phyloP scores from a whole-genome alignment of 2,329 filamentous ascomycete species.

The Ophiocordyceps australis region DNA sequence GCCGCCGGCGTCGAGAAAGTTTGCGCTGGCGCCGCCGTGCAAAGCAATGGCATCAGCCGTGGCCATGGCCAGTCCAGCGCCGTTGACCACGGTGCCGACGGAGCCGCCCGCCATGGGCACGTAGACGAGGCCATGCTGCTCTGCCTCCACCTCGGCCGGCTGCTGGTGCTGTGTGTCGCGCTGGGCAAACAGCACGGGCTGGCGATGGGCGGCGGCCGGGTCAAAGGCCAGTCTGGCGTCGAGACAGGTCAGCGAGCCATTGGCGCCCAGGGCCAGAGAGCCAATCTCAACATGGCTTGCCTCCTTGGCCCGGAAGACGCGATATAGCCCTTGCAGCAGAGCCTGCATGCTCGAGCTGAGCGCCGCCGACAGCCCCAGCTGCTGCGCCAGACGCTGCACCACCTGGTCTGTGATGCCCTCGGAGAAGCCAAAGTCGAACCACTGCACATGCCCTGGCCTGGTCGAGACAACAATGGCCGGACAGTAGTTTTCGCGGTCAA shows the following conservation, averaged over 20 bases:
- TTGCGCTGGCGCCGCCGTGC: slow-evolving; percentile 51
- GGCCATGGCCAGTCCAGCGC: slow-evolving; percentile 81
- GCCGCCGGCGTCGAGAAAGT: slow-evolving; percentile 81
- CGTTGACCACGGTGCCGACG: slow-evolving; percentile 75
- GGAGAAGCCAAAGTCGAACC: slow-evolving; percentile 9
- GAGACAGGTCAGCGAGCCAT: slow-evolving; percentile 12
- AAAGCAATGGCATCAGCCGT: slow-evolving; percentile 63
- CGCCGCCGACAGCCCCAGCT: not conserved
- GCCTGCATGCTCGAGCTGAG: slow-evolving; percentile 4
- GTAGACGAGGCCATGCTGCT: slow-evolving; percentile 59
- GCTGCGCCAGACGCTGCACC: slow-evolving; percentile 3
- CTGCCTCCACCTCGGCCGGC: slow-evolving; percentile 16
- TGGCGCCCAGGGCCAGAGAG: slow-evolving; percentile 11
- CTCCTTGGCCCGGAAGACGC: slow-evolving; percentile 25
- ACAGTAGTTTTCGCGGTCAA: slow-evolving; percentile 20
- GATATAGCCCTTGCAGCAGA: slow-evolving; percentile 8
- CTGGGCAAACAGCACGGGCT: slow-evolving; percentile 17
- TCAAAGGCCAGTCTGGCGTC: slow-evolving; percentile 27
- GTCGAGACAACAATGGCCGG: slow-evolving; percentile 18
- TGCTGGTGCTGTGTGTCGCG: slow-evolving; percentile 16
- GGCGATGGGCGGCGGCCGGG: slow-evolving; percentile 23
- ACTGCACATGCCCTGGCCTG: slow-evolving; percentile 3
- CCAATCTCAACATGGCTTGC: slow-evolving; percentile 25
- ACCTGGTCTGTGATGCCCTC: slow-evolving; percentile 9
- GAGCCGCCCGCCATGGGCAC: slow-evolving; percentile 37